Percentiles rank a stretch among this genome's conserved stretches.
phyloP scores from a whole-genome alignment of 176 grass and related monocot genomes.

The Lolium perenne region DNA sequence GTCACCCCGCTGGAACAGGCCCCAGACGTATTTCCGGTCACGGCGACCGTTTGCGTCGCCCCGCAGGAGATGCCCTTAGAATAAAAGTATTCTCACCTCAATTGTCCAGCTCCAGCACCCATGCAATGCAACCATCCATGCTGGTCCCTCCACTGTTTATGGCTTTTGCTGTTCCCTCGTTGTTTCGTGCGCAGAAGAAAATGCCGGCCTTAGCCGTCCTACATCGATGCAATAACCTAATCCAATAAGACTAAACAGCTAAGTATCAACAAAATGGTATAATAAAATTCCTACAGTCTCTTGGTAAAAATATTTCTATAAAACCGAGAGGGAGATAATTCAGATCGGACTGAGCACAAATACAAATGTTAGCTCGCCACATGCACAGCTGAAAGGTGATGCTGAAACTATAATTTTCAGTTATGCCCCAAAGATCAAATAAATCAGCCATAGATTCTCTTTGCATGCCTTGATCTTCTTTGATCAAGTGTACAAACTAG shows the following conservation, averaged over 20 bases:
- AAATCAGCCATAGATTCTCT: not conserved
- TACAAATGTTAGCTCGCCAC: not conserved
- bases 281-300: too few species aligned
- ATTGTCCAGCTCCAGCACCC: not conserved
- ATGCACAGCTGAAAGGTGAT: not conserved
- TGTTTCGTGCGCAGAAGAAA: not conserved
- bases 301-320: too few species aligned
- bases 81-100: slow-evolving; percentile 6
- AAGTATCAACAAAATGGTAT: not conserved
- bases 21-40: too few species aligned
- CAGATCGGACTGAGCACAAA: not conserved
- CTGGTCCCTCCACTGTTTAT: not conserved
- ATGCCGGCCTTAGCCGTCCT: not conserved
- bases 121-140: not conserved
- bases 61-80: too few species aligned
- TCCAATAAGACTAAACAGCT: not conserved
- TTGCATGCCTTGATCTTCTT: not conserved
- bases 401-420: not conserved
- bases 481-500: not conserved
- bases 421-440: not conserved
- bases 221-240: not conserved
- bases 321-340: not conserved
- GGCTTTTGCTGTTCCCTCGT: not conserved
- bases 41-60: too few species aligned
- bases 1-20: too few species aligned